Conservation (phyloP, 805 yeast genomes). For the Yarrowia deformans region DNA sequence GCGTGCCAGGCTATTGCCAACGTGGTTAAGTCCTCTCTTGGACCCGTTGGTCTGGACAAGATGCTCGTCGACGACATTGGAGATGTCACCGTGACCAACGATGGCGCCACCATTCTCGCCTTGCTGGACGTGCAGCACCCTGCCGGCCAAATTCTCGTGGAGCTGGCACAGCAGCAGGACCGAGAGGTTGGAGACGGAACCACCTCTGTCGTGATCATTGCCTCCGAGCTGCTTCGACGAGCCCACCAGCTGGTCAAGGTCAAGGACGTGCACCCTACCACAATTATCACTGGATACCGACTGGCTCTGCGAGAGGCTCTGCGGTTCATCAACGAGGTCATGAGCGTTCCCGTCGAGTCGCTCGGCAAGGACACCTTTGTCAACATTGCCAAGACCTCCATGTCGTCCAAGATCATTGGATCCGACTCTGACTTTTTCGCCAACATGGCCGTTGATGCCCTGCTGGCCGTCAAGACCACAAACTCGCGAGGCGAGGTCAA, state of each 20-base stretch:
- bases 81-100: constrained; percentile 97
- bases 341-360: constrained; percentile 78
- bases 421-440: constrained; percentile 90
- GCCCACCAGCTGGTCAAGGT: constrained; percentile 94
- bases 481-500: constrained; percentile 85
- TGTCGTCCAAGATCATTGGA: constrained; percentile 97
- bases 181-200: constrained; percentile 99
- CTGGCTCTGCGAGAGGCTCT: constrained; percentile 91
- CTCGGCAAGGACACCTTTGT: constrained; percentile 83
- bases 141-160: constrained; percentile 96
- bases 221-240: constrained; percentile 87
- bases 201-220: constrained; percentile 95
- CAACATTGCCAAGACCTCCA: constrained; percentile 94
- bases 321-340: constrained; percentile 81
- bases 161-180: constrained; percentile 98
- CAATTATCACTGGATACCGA: constrained; percentile 95
- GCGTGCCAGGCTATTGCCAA: constrained; percentile 90
- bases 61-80: constrained; percentile 99
- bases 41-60: constrained; percentile 98
- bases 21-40: constrained; percentile 88
- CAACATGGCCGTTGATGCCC: constrained; percentile 90
- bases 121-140: constrained; percentile 97
- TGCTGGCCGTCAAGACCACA: constrained; percentile 91
- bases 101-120: constrained; percentile 95
- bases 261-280: constrained; percentile 91